These are phyloP conservation scores for Clonostachys rhizophaga DNA, from an alignment of 2,329 filamentous ascomycete genomes.

Conservation along the genomic window DNA sequence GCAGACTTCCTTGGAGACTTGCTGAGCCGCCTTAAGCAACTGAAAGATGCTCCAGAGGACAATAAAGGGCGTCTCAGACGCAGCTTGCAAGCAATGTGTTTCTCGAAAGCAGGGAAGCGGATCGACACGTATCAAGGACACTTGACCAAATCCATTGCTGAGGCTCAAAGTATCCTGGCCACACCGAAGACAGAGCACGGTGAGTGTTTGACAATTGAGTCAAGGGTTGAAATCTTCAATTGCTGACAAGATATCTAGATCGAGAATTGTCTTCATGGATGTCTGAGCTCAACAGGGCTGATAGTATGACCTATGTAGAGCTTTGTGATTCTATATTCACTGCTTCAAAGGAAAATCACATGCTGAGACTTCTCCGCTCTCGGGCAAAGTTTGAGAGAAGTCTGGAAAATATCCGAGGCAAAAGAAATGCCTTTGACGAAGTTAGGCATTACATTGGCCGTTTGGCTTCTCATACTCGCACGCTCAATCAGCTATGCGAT, in stretches of 20 bases:
- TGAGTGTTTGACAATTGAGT: too few species aligned
- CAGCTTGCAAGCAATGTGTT: not conserved
- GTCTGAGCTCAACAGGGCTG: not conserved
- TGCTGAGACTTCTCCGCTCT: not conserved
- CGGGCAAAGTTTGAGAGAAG: not conserved
- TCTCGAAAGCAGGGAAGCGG: not conserved
- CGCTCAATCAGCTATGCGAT: constrained; percentile 26
- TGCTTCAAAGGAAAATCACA: not conserved
- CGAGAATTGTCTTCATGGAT: too few species aligned
- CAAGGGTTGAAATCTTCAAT: too few species aligned
- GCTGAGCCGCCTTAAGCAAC: constrained; percentile 8
- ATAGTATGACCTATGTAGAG: not conserved
- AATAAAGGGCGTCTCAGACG: not conserved
- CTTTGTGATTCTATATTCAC: not conserved
- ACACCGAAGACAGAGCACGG: too few species aligned
- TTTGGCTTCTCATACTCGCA: constrained; percentile 34
- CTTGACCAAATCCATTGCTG: not conserved
- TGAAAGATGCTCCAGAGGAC: not conserved
- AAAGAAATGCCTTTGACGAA: not conserved
- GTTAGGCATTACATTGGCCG: constrained; percentile 37
- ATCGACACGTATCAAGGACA: not conserved
- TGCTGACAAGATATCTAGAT: too few species aligned
- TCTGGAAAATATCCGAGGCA: too few species aligned
- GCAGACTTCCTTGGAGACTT: constrained; percentile 18
- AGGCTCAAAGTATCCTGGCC: too few species aligned